phyloP scores from a whole-genome alignment of 495 filamentous ascomycete species.

The Cercophora samala region DNA sequence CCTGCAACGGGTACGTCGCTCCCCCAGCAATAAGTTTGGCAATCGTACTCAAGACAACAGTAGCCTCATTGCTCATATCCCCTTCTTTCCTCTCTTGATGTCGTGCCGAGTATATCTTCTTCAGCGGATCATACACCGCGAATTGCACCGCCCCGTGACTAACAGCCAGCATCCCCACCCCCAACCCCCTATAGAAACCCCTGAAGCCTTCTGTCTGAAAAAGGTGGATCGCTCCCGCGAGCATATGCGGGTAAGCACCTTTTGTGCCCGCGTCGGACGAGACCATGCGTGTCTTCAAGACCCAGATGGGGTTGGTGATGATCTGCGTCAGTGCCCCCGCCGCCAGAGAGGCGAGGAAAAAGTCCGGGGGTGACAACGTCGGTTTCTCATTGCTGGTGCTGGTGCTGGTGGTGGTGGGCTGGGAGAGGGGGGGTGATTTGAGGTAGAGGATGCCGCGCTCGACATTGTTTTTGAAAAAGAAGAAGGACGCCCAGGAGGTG shows the following conservation, averaged over 20 bases:
- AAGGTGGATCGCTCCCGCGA: slow-evolving; percentile 62
- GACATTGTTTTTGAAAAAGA: slow-evolving; percentile 57
- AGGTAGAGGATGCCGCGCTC: slow-evolving; percentile 39
- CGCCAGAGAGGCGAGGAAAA: slow-evolving; percentile 73
- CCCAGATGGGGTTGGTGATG: slow-evolving; percentile 95
- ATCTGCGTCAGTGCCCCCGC: slow-evolving; percentile 74
- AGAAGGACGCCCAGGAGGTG: slow-evolving; percentile 88
- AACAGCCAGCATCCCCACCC: slow-evolving; percentile 84
- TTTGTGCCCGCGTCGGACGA: slow-evolving; percentile 67
- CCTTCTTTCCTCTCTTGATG: slow-evolving; percentile 3
- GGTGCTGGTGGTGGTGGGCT: background rate
- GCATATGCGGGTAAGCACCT: slow-evolving; percentile 79
- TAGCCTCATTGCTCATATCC: slow-evolving; percentile 66
- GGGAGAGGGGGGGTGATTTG: slow-evolving; percentile 4
- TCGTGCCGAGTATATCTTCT: slow-evolving; percentile 51
- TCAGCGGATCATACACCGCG: slow-evolving; percentile 87
- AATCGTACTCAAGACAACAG: slow-evolving; percentile 69
- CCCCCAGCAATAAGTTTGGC: slow-evolving; percentile 84
- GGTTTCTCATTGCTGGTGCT: slow-evolving; percentile 4
- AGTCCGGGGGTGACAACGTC: slow-evolving; percentile 74
- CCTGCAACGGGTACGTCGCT: slow-evolving; percentile 91
- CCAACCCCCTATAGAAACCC: slow-evolving; percentile 81
- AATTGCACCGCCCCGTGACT: slow-evolving; percentile 94
- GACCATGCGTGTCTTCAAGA: slow-evolving; percentile 97
- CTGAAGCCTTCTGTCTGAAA: slow-evolving; percentile 63